Conservation (phyloP, 2,329 filamentous ascomycete species). For the Aspergillus quadricinctus region DNA sequence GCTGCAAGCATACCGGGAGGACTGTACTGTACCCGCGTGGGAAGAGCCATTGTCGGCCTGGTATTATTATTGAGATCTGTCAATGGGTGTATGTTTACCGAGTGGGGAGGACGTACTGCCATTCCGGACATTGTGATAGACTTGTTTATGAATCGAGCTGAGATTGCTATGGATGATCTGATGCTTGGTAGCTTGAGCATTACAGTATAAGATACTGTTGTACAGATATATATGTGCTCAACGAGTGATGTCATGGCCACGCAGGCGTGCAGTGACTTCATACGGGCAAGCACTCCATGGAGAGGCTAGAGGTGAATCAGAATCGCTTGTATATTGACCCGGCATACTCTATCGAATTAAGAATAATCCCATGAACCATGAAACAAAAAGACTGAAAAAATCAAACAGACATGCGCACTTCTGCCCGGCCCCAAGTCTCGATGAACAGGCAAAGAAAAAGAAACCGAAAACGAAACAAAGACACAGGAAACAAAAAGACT, state of each 20-base stretch:
- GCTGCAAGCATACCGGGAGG: too few species aligned
- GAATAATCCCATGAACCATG: slow-evolving; percentile 2
- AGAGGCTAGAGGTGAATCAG: not conserved
- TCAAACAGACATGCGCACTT: slow-evolving; percentile 41
- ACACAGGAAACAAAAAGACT: slow-evolving; percentile 17
- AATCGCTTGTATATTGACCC: not conserved
- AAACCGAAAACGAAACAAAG: slow-evolving; percentile 13
- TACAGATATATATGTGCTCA: not conserved
- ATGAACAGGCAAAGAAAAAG: slow-evolving; percentile 18
- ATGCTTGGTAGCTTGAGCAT: not conserved
- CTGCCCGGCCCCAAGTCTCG: slow-evolving; percentile 37
- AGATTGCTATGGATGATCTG: not conserved
- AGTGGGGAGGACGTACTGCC: slow-evolving; percentile 5
- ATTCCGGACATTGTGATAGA: slow-evolving; percentile 12
- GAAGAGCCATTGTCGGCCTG: slow-evolving; percentile 10
- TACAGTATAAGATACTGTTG: too few species aligned
- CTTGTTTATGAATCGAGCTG: not conserved
- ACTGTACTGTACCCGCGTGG: not conserved
- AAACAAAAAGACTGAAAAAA: slow-evolving; percentile 8
- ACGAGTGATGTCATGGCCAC: not conserved
- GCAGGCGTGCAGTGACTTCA: not conserved
- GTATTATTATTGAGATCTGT: not conserved
- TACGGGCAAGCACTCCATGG: not conserved
- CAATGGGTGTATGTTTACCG: not conserved
- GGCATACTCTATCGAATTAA: not conserved